Percentiles rank a stretch among this genome's conserved stretches.
Evolutionary conservation across 1,284 basidiomycete species (phyloP).

Genomic region (Sparassis latifolia): DNA sequence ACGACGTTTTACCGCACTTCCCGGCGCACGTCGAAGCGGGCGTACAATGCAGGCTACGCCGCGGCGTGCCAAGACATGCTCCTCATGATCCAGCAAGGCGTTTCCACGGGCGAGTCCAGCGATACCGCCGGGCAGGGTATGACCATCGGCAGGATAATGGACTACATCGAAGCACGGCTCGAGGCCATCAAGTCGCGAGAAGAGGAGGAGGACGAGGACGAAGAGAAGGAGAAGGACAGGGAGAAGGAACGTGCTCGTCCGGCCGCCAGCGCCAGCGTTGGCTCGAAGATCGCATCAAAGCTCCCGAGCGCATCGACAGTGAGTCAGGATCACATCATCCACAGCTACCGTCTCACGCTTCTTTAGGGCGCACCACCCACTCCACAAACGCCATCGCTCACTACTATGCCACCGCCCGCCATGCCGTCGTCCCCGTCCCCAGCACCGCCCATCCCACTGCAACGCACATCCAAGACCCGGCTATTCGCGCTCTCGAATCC

Average conservation of each 20-base stretch:
- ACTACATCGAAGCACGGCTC: constrained; percentile 58
- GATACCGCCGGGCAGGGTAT: constrained; percentile 35
- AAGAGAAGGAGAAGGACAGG: constrained; percentile 34
- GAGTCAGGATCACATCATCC: neutral
- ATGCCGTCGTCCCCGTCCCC: constrained; percentile 27
- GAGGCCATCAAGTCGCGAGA: constrained; percentile 65
- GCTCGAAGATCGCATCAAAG: neutral
- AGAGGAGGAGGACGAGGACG: constrained; percentile 75
- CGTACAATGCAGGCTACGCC: constrained; percentile 72
- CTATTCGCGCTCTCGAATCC: constrained; percentile 13
- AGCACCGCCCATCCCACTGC: constrained; percentile 8
- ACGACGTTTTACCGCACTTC: constrained; percentile 78
- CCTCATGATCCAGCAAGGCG: constrained; percentile 73
- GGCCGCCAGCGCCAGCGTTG: constrained; percentile 5
- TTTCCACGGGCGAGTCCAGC: constrained; percentile 46
- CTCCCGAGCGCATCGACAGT: neutral
- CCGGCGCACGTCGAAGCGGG: constrained; percentile 62
- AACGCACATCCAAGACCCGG: constrained; percentile 18
- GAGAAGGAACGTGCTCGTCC: constrained; percentile 7
- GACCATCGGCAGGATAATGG: constrained; percentile 71
- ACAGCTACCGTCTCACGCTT: neutral
- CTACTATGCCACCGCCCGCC: constrained; percentile 9
- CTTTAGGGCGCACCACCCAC: neutral
- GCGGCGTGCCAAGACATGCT: constrained; percentile 72
- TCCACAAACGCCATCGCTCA: constrained; percentile 7